Percentiles rank a stretch among this genome's conserved stretches.
Evolutionary conservation across 306 rosid genomes (phyloP).

Genomic region (Abrus pulchellus): DNA sequence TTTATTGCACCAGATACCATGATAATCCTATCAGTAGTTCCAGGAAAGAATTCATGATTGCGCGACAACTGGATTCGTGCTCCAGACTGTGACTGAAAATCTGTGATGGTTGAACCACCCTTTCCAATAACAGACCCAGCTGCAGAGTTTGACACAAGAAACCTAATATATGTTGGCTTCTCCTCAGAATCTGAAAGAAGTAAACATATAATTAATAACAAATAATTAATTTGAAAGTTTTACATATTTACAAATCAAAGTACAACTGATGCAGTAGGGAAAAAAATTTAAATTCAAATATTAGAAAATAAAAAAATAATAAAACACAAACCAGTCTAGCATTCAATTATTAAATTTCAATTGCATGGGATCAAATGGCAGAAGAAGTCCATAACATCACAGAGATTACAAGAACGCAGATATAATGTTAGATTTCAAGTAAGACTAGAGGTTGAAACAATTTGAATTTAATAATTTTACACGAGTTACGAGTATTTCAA

Average conservation of each 20-base stretch:
- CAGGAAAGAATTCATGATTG: slow-evolving; percentile 97
- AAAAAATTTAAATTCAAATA: background rate
- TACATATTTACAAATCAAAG: slow-evolving; percentile 29
- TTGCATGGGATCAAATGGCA: slow-evolving; percentile 1
- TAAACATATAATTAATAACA: slow-evolving; percentile 40
- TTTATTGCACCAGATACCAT: slow-evolving; percentile 91
- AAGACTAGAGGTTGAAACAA: background rate
- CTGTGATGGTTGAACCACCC: slow-evolving; percentile 99
- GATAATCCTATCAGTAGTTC: slow-evolving; percentile 97
- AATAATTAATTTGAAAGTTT: slow-evolving; percentile 35
- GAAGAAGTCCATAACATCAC: slow-evolving; percentile 17
- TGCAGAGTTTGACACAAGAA: slow-evolving; percentile 98
- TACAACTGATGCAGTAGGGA: background rate
- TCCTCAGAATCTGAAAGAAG: slow-evolving; percentile 75
- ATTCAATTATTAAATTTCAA: background rate
- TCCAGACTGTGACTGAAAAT: slow-evolving; percentile 97
- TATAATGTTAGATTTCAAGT: background rate
- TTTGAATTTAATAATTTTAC: slow-evolving; percentile 15
- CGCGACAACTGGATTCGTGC: slow-evolving; percentile 98
- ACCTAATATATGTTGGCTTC: slow-evolving; percentile 88
- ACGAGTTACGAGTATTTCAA: slow-evolving; percentile 13
- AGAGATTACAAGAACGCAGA: background rate
- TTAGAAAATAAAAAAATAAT: background rate
- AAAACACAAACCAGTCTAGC: slow-evolving; percentile 1
- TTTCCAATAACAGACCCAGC: slow-evolving; percentile 99